Percentiles rank a stretch among this genome's conserved stretches.
These are phyloP conservation scores for Rhizopogon sp. DNA, from an alignment of 768 basidiomycete genomes.

Conservation along the genomic window DNA sequence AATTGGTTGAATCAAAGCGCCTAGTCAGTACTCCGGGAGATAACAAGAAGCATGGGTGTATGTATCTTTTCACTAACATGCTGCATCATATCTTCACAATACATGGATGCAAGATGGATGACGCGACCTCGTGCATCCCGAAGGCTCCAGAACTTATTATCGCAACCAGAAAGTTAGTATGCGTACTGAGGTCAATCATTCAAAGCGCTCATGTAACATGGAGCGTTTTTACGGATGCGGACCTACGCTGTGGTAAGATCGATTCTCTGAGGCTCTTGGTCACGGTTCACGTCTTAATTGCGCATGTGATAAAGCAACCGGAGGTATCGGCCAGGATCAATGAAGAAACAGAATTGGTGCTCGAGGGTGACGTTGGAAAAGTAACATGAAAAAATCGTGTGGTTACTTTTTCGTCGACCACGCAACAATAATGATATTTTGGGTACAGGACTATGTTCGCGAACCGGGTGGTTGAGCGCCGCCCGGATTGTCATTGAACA, in stretches of 20 bases:
- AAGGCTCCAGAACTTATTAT: constrained; percentile 21
- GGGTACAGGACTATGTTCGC: constrained; percentile 2
- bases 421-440: constrained; percentile 4
- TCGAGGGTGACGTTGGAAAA: neutral
- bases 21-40: neutral
- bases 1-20: neutral
- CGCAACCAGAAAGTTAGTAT: constrained; percentile 13
- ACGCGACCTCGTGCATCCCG: constrained; percentile 28
- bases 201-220: neutral
- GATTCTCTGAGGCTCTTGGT: neutral
- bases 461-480: neutral
- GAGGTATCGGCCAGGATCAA: neutral
- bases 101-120: constrained; percentile 24
- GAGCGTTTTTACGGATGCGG: constrained; percentile 9
- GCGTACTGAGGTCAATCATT: neutral
- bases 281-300: neutral
- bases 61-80: neutral
- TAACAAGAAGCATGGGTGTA: neutral
- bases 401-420: constrained; percentile 8
- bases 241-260: neutral
- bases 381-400: neutral
- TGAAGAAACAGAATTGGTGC: constrained; percentile 2
- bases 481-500: neutral
- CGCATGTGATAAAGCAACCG: neutral
- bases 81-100: neutral